Evolutionary conservation across 2,329 filamentous ascomycete species (phyloP).

Genomic region (Paecilomyces fulvus): DNA sequence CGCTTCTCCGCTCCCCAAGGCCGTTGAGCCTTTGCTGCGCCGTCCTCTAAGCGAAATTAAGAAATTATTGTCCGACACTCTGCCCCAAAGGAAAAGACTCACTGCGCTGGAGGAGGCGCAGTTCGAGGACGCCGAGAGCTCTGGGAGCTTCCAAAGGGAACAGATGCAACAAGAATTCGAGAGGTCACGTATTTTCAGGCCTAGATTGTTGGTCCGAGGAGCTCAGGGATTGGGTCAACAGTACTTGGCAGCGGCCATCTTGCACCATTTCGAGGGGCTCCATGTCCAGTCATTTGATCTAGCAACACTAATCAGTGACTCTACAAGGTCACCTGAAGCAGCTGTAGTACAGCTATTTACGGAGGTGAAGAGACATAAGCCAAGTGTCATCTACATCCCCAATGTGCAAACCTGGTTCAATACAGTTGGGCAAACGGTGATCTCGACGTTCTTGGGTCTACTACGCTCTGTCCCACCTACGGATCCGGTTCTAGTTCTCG

Average conservation of each 20-base stretch:
- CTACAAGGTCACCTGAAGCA: constrained; percentile 71
- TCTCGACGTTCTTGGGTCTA: constrained; percentile 76
- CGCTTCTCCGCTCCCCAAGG: constrained; percentile 69
- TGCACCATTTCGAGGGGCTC: constrained; percentile 86
- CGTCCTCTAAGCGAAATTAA: constrained; percentile 64
- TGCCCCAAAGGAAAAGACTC: constrained; percentile 76
- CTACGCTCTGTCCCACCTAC: constrained; percentile 77
- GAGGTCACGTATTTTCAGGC: constrained; percentile 76
- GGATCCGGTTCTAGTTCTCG: constrained; percentile 80
- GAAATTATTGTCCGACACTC: constrained; percentile 59
- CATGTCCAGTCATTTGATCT: constrained; percentile 94
- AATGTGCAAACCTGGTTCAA: constrained; percentile 82
- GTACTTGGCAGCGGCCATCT: constrained; percentile 74
- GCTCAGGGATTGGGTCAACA: constrained; percentile 83
- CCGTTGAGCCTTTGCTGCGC: constrained; percentile 72
- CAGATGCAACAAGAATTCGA: constrained; percentile 73
- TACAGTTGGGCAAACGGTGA: constrained; percentile 54
- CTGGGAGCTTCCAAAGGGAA: constrained; percentile 78
- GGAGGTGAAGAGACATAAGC: constrained; percentile 88
- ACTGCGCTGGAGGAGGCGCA: constrained; percentile 92
- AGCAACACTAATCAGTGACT: constrained; percentile 75
- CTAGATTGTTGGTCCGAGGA: constrained; percentile 77
- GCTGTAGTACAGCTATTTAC: constrained; percentile 84
- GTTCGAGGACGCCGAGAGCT: constrained; percentile 75
- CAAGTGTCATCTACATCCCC: constrained; percentile 90